A percentile compares a stretch with the other conserved stretches of the same genome.
phyloP scores from a whole-genome alignment of 192 early-diverging fungal species.

The Phlyctochytrium arcticum region DNA sequence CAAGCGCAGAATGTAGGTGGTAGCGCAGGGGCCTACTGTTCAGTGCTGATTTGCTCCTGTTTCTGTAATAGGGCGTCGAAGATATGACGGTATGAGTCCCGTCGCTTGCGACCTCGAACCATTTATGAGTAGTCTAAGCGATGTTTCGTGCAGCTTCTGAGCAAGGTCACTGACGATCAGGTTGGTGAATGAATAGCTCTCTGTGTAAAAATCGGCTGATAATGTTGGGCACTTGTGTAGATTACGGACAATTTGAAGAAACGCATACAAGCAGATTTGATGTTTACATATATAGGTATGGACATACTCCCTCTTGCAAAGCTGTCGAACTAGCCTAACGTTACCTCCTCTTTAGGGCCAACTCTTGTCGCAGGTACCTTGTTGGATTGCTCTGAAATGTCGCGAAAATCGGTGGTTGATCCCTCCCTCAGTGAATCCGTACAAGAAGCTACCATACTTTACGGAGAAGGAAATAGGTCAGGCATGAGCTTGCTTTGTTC shows the following conservation, averaged over 20 bases:
- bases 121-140: constrained; percentile 14
- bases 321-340: neutral
- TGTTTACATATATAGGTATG: constrained; percentile 85
- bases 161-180: constrained; percentile 91
- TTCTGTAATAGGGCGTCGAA: constrained; percentile 41
- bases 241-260: constrained; percentile 93
- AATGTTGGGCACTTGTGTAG: neutral
- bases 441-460: constrained; percentile 93
- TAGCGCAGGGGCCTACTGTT: neutral
- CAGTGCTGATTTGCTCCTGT: neutral
- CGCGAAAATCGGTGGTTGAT: constrained; percentile 1
- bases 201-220: neutral
- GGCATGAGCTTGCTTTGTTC: neutral
- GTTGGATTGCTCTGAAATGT: neutral
- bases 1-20: constrained; percentile 34
- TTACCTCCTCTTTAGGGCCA: constrained; percentile 41
- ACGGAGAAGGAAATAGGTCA: constrained; percentile 78
- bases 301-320: neutral
- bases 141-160: constrained; percentile 71
- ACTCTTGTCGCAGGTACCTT: constrained; percentile 50
- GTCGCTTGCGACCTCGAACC: neutral
- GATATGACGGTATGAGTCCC: constrained; percentile 49
- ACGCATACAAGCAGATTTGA: constrained; percentile 56
- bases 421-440: constrained; percentile 83
- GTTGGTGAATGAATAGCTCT: neutral